Conservation (phyloP, 2,329 filamentous ascomycete species). For the Claviceps cyperi region DNA sequence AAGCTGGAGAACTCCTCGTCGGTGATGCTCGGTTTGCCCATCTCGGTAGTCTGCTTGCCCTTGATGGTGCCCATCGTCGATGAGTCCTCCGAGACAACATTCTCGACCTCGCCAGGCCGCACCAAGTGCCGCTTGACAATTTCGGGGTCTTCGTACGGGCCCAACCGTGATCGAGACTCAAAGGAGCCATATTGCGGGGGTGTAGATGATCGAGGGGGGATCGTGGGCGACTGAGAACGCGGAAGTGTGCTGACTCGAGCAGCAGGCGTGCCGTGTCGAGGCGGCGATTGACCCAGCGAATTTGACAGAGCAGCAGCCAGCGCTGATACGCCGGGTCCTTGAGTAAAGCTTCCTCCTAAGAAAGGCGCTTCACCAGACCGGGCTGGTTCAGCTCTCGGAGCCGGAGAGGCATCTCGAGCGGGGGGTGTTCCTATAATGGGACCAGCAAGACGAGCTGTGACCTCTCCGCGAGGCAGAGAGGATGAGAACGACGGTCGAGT, state of each 20-base stretch:
- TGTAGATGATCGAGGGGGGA: slow-evolving; percentile 28
- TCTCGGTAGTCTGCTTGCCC: slow-evolving; percentile 37
- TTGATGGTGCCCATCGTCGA: slow-evolving; percentile 30
- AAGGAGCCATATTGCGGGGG: slow-evolving; percentile 77
- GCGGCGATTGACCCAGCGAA: slow-evolving; percentile 54
- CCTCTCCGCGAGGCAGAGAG: slow-evolving; percentile 42
- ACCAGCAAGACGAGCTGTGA: slow-evolving; percentile 46
- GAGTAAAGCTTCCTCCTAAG: slow-evolving; percentile 45
- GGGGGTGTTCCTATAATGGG: slow-evolving; percentile 32
- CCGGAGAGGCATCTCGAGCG: slow-evolving; percentile 22
- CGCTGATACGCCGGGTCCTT: slow-evolving; percentile 73
- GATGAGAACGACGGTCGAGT: slow-evolving; percentile 32
- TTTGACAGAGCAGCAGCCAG: slow-evolving; percentile 76
- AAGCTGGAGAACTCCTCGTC: slow-evolving; percentile 88
- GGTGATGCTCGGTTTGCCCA: slow-evolving; percentile 25
- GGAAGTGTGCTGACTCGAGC: slow-evolving; percentile 43
- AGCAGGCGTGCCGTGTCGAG: slow-evolving; percentile 53
- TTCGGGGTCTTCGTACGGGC: slow-evolving; percentile 72
- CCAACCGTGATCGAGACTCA: slow-evolving; percentile 47
- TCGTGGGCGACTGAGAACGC: slow-evolving; percentile 23
- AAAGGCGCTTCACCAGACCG: slow-evolving; percentile 44
- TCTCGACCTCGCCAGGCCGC: slow-evolving; percentile 40
- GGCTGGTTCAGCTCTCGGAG: slow-evolving; percentile 10
- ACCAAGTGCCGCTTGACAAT: slow-evolving; percentile 84
- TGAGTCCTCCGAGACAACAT: slow-evolving; percentile 31